Percentiles rank a stretch among this genome's conserved stretches.
These are phyloP conservation scores for Candida morakotiae DNA, from an alignment of 805 yeast species.

Conservation along the genomic window DNA sequence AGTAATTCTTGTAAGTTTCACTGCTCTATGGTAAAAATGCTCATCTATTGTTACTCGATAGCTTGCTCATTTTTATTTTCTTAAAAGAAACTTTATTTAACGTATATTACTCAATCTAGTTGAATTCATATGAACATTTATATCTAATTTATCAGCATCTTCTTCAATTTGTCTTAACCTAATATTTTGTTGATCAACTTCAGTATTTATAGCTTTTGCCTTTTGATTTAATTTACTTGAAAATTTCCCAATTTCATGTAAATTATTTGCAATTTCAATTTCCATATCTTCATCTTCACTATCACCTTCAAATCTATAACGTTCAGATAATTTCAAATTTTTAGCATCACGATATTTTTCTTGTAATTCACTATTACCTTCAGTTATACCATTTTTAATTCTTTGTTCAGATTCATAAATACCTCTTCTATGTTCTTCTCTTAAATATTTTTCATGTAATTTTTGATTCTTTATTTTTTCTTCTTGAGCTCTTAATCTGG, in stretches of 20 bases:
- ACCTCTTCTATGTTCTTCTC: conserved; percentile 56
- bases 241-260: conserved; percentile 70
- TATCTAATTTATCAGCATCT: conserved; percentile 79
- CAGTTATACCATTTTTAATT: conserved; percentile 56
- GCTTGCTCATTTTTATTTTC: too few relatives aligned
- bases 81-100: conserved; percentile 12
- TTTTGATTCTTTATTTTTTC: conserved; percentile 59
- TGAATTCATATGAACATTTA: conserved; percentile 74
- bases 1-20: too few relatives aligned
- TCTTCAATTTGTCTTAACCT: conserved; percentile 76
- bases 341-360: conserved; percentile 51
- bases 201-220: conserved; percentile 71
- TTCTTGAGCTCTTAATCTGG: conserved; percentile 72
- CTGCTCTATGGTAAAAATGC: too few relatives aligned
- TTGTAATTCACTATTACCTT: conserved; percentile 29
- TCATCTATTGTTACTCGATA: too few relatives aligned
- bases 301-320: conserved; percentile 84
- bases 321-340: conserved; percentile 53
- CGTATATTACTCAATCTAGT: conserved; percentile 58
- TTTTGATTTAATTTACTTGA: conserved; percentile 68
- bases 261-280: conserved; percentile 75
- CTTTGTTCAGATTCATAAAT: conserved; percentile 67
- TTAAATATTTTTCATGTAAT: conserved; percentile 55
- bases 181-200: conserved; percentile 72
- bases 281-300: conserved; percentile 92